Conservation (phyloP, 2,329 filamentous ascomycete genomes). For the Dactylellina cionopaga region DNA sequence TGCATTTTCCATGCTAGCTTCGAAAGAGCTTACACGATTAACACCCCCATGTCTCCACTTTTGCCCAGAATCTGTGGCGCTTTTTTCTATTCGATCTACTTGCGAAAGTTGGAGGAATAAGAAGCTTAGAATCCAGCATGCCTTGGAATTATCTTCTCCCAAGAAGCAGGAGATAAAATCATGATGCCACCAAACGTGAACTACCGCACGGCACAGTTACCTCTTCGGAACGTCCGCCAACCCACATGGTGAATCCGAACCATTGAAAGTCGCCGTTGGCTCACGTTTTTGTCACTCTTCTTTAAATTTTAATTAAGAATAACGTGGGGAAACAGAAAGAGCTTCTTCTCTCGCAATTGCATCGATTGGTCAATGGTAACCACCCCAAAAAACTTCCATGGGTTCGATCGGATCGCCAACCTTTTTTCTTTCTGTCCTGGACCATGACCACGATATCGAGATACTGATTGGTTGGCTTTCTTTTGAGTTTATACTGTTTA, state of each 20-base stretch:
- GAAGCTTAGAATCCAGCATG: conserved; percentile 35
- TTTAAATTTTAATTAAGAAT: too few relatives aligned
- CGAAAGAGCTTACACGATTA: too few relatives aligned
- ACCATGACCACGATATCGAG: conserved; percentile 24
- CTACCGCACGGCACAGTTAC: conserved; percentile 37
- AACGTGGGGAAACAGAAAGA: conserved; percentile 36
- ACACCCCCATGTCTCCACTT: neutral
- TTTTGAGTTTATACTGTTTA: too few relatives aligned
- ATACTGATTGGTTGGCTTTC: conserved; percentile 29
- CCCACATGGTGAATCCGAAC: neutral
- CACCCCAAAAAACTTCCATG: too few relatives aligned
- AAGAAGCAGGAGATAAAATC: conserved; percentile 9
- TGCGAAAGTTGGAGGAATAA: conserved; percentile 14
- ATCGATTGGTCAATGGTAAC: neutral
- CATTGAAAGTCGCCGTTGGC: conserved; percentile 49
- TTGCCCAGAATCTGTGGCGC: conserved; percentile 23
- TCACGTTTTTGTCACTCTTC: conserved; percentile 27
- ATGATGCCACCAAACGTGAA: conserved; percentile 7
- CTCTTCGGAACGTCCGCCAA: conserved; percentile 20
- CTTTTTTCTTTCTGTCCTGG: conserved; percentile 15
- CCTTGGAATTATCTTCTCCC: conserved; percentile 2
- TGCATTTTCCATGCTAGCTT: too few relatives aligned
- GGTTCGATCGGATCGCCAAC: conserved; percentile 9
- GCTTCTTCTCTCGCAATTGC: conserved; percentile 1
- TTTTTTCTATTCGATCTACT: neutral